phyloP scores from a whole-genome alignment of 169 alveolate species.

The Plasmodium knowlesi region DNA sequence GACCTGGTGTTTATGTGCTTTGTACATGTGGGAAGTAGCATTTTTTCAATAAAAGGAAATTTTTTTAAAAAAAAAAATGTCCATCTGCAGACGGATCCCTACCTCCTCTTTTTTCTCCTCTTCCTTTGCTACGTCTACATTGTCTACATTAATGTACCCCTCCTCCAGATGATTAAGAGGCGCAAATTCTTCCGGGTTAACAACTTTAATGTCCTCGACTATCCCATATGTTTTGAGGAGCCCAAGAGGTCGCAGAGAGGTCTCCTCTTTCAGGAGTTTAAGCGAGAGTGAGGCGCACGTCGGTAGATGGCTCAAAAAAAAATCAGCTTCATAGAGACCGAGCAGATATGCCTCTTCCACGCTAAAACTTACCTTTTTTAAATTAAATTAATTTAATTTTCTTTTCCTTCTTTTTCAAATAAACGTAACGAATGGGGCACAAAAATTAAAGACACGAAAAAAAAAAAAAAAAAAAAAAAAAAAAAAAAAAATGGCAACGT shows the following conservation, averaged over 20 bases:
- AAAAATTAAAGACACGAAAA: background rate
- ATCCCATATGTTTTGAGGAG: background rate
- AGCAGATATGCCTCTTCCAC: background rate
- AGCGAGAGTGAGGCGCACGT: background rate
- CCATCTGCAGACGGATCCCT: background rate
- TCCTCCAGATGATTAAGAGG: constrained; percentile 26
- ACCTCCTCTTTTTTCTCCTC: constrained; percentile 14
- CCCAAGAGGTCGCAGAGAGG: background rate
- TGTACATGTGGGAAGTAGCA: constrained; percentile 15
- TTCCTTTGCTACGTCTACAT: constrained; percentile 25
- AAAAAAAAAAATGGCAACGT: background rate
- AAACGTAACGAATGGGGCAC: background rate
- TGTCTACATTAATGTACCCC: constrained; percentile 34
- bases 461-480: background rate
- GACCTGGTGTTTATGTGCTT: constrained; percentile 51
- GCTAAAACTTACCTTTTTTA: background rate
- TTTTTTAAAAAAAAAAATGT: constrained; percentile 20
- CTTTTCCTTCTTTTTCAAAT: background rate
- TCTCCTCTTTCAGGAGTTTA: background rate
- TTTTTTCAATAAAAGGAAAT: background rate
- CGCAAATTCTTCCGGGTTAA: background rate
- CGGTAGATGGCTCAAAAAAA: too few relatives aligned
- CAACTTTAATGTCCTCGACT: constrained; percentile 9
- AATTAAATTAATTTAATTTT: too few relatives aligned
- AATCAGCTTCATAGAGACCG: too few relatives aligned